These are phyloP conservation scores for Zopfochytrium polystomum DNA, from an alignment of 371 early-diverging fungal genomes.

Conservation along the genomic window DNA sequence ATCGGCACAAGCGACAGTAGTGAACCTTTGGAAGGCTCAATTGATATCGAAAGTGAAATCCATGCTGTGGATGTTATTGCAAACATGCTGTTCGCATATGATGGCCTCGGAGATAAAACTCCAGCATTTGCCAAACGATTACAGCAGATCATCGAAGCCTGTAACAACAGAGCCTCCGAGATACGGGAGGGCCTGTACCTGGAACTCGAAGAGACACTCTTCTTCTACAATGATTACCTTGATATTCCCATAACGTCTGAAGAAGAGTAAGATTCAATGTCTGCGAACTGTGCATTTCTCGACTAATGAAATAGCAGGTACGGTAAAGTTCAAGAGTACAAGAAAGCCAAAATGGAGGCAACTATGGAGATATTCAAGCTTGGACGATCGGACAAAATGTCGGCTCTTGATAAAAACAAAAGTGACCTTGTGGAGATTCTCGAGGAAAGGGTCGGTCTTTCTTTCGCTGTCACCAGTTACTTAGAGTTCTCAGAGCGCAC, in stretches of 20 bases:
- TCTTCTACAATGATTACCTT: slow-evolving; percentile 50
- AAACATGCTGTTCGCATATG: slow-evolving; percentile 45
- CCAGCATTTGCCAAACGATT: slow-evolving; percentile 35
- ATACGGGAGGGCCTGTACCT: slow-evolving; percentile 43
- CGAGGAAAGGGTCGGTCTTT: slow-evolving; percentile 40
- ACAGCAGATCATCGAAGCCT: slow-evolving; percentile 31
- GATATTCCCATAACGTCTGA: slow-evolving; percentile 54
- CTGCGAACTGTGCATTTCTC: not conserved
- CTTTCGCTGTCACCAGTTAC: not conserved
- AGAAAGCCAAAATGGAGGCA: slow-evolving; percentile 45
- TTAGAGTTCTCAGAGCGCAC: slow-evolving; percentile 36
- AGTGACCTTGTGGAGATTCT: slow-evolving; percentile 44
- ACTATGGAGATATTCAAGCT: slow-evolving; percentile 53
- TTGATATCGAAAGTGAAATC: slow-evolving; percentile 42
- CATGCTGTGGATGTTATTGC: slow-evolving; percentile 41
- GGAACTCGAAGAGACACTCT: slow-evolving; percentile 48
- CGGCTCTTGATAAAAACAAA: slow-evolving; percentile 36
- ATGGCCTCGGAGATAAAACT: slow-evolving; percentile 33
- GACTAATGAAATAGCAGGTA: slow-evolving; percentile 28
- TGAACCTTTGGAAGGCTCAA: slow-evolving; percentile 7
- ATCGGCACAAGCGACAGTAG: too few species aligned
- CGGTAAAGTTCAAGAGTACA: slow-evolving; percentile 36
- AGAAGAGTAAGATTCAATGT: slow-evolving; percentile 39
- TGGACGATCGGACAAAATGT: slow-evolving; percentile 47
- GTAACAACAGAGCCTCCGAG: slow-evolving; percentile 31